Evolutionary conservation across 192 early-diverging fungal species (phyloP), one percentile per base, ranked within the genome.

Genomic region (Coemansia sp.): DNA sequence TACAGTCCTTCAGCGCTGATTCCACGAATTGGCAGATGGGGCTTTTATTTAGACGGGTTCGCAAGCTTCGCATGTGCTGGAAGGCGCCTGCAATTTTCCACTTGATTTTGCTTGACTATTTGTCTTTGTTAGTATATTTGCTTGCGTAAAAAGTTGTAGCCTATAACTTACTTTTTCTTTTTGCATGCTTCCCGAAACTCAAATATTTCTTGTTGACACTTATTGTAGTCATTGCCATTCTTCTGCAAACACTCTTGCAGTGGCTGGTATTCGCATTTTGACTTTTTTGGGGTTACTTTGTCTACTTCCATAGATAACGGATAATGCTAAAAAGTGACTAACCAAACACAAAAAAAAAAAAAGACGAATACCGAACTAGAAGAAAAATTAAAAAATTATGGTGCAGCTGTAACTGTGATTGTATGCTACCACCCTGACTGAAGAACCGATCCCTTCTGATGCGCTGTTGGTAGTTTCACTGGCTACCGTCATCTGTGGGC

Each of bases 161-260:
- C 11, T 30, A 16, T 10, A 14, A 50, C 64, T 55, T 67, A 67
- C 79, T 59, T 79, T 61, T 74, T 80, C 37, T 60, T 60, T 33
- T 72, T 65, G 53, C 86, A 88, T 12, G 79, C 75, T 2, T 57
- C 53, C 45, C 80, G 74, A 55, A 88, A 88, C 37, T 78, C 86
- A 31, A 78, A 65, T 83, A 83, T 83, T 69, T 88, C 86, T 43
- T 82, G 77, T 20, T 65, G 14, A 38, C 86, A 88, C 63, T 84
- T 83, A 30, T 67, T 70, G 20, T 78, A 72, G 46, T 88, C 81
- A 45, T 83, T 83, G 33, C 74, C 72, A 63, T 86, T 79, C 16
- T 58, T 55, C 46, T 76, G 55, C 1, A 88, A 60, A 42, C 86
- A 88, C 45, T 65, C 55, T 37, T 85, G 68, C 3, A 88, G 73